These are phyloP conservation scores for Omphalea diandra DNA, from an alignment of 441 rosid species.

Conservation along the genomic window DNA sequence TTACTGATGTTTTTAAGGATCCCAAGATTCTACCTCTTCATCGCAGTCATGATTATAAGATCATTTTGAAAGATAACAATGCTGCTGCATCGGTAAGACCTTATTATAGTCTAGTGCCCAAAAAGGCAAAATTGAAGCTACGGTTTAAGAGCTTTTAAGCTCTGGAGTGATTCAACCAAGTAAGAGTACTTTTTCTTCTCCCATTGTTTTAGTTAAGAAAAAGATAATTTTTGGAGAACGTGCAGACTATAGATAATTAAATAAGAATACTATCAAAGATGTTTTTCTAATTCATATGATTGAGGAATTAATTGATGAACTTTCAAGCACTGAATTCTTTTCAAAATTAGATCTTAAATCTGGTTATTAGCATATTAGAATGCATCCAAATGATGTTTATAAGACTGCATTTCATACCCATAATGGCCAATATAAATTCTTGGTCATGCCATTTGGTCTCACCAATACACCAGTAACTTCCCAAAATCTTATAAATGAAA, in stretches of 20 bases:
- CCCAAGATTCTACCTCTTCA: too few relatives aligned
- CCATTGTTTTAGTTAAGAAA: not conserved
- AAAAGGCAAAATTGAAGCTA: not conserved
- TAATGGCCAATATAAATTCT: not conserved
- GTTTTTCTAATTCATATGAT: not conserved
- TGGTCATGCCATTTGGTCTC: not conserved
- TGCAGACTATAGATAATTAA: not conserved
- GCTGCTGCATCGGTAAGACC: not conserved
- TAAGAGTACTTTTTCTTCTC: not conserved
- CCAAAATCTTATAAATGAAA: not conserved
- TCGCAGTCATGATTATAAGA: not conserved
- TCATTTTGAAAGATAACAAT: not conserved
- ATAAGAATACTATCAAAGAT: not conserved
- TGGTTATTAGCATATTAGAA: not conserved
- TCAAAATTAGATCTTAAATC: not conserved
- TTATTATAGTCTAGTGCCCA: not conserved
- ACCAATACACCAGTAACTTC: not conserved
- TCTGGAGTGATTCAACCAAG: not conserved
- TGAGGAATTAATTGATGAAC: not conserved
- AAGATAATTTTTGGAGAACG: not conserved
- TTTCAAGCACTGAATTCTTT: not conserved
- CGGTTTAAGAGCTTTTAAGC: not conserved
- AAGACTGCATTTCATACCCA: not conserved
- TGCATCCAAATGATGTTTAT: accelerated
- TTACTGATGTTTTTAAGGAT: too few relatives aligned